Evolutionary conservation across 371 early-diverging fungal genomes (phyloP), one percentile per base, ranked within the genome.

Genomic region (Zychaea mexicana): DNA sequence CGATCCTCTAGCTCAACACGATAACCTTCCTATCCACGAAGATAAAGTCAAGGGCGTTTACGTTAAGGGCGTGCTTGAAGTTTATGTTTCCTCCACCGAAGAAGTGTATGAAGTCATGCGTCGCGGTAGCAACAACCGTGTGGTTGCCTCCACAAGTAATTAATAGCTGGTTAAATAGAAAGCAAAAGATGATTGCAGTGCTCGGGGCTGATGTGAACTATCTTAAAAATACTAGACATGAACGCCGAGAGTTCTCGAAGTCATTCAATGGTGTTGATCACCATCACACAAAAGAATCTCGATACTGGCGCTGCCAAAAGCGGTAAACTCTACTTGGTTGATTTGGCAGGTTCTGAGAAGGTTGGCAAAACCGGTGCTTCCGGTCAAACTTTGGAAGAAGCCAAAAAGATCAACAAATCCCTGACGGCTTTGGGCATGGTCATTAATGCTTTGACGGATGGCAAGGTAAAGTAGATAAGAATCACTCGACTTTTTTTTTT

Each of bases 391-490:
- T 83, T 99, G 30, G 97, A 98, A 81, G 99, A 99, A 79, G 98
- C 99, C 64, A 97, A 97, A 76, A 96, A 96, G 81, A 99, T 99
- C 79, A 99, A 99, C 88, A 98, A 95, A 78, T 96, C 97, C 0
- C 85, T 99, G 13, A 92, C 95, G 9, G 93, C 96, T 0, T 85
- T 99, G 17, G 99, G 99, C 58, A 99, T 96, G 93, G 99, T 99
- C 62, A 99, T 99, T 71, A 96, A 96, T 73, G 91, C 97, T 19
- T 84, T 99, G 65, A 94, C 94, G 10, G 94, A 93, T 67, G 92
- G 92, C 68, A 90, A 93, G 78, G 91, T 89, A 76, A 62, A 24
- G 26, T 55, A 46, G 21, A 22, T 26, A 13, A 26, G 13, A 1
- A 31, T 31, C 21, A 7, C 1, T 24, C 33, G 27, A 17, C 49